Evolutionary conservation across 1,284 basidiomycete species (phyloP).

Genomic region (Lentinus polychrous): DNA sequence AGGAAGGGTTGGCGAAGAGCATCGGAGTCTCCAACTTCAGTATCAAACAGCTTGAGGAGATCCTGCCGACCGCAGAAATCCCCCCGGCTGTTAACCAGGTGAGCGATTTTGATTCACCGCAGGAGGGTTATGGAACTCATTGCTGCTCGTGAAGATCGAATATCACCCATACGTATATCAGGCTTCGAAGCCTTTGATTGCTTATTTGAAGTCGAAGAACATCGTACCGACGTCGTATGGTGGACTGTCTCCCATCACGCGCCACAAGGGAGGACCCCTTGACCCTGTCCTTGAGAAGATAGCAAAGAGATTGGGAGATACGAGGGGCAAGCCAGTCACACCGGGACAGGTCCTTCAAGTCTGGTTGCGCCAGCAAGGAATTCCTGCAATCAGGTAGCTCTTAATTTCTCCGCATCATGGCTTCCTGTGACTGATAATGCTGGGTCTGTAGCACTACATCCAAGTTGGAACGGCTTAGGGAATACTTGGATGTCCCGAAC

Average conservation of each 20-base stretch:
- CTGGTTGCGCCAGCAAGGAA: constrained; percentile 28
- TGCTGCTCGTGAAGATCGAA: constrained; percentile 52
- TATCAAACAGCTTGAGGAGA: constrained; percentile 55
- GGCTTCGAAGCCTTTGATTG: constrained; percentile 45
- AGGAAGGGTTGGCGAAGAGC: constrained; percentile 62
- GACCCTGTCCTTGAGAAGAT: constrained; percentile 31
- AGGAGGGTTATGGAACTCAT: background rate
- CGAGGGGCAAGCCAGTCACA: constrained; percentile 23
- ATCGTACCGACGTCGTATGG: constrained; percentile 69
- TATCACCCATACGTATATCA: constrained; percentile 76
- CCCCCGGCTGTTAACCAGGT: constrained; percentile 79
- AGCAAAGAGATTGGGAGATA: constrained; percentile 19
- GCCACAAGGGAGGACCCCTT: constrained; percentile 49
- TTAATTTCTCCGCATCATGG: background rate
- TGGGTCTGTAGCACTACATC: constrained; percentile 50
- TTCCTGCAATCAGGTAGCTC: constrained; percentile 52
- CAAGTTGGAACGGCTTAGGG: constrained; percentile 59
- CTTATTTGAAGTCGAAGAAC: constrained; percentile 48
- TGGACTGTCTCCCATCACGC: constrained; percentile 54
- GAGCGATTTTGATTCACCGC: constrained; percentile 5
- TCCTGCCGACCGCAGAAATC: constrained; percentile 53
- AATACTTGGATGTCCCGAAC: constrained; percentile 52
- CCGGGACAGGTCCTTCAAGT: constrained; percentile 29
- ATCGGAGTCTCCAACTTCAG: constrained; percentile 86
- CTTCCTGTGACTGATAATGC: background rate